Conservation (phyloP, 1,284 basidiomycete genomes). For the Hypsizygus ulmarius region DNA sequence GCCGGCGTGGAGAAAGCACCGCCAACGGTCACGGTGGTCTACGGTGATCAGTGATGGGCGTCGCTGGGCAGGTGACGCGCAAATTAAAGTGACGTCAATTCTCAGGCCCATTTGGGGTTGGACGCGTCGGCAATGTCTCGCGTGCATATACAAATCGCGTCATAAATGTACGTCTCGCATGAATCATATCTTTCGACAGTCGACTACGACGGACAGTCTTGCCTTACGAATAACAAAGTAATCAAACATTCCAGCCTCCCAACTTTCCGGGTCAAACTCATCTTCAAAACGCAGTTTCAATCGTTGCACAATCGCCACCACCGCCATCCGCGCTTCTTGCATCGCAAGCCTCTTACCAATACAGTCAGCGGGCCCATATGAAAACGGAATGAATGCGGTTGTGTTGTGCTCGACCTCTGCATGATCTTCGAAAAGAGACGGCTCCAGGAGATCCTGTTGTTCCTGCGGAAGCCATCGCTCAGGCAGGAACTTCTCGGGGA, state of each 20-base stretch:
- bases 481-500: conserved; percentile 40
- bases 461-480: conserved; percentile 37
- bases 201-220: too few species aligned
- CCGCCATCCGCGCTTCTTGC: conserved; percentile 26
- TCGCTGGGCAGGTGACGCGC: not conserved
- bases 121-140: too few species aligned
- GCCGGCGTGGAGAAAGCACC: too few species aligned
- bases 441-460: conserved; percentile 9
- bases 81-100: conserved; percentile 1
- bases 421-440: conserved; percentile 8
- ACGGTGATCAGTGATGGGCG: too few species aligned
- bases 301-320: conserved; percentile 21
- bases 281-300: conserved; percentile 22
- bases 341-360: conserved; percentile 29
- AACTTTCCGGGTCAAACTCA: not conserved
- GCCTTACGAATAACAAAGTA: too few species aligned
- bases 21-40: too few species aligned
- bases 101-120: too few species aligned
- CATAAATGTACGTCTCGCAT: too few species aligned
- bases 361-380: conserved; percentile 28
- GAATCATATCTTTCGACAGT: too few species aligned
- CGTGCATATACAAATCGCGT: too few species aligned
- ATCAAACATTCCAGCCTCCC: too few species aligned
- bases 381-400: conserved; percentile 32
- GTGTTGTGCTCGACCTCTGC: conserved; percentile 16